phyloP scores from a whole-genome alignment of 2,329 filamentous ascomycete species.

The Aureobasidium mangrovei region DNA sequence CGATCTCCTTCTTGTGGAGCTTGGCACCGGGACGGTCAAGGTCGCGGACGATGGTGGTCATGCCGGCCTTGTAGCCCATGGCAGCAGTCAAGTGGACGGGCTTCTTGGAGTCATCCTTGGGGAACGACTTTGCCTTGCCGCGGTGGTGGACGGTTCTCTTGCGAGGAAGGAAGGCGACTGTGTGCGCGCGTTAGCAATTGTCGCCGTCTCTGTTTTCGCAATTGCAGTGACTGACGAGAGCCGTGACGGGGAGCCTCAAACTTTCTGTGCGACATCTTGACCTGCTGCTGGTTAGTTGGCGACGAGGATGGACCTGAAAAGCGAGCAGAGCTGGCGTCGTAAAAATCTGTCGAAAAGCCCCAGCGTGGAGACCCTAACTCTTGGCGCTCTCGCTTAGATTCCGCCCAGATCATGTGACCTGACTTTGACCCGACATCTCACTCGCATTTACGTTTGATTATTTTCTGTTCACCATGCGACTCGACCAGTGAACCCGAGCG shows the following conservation, averaged over 20 bases:
- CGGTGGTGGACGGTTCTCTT: conserved; percentile 92
- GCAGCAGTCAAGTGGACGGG: conserved; percentile 95
- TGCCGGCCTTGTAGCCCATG: conserved; percentile 99
- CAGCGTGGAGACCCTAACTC: background rate
- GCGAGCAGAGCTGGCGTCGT: background rate
- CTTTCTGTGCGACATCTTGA: conserved; percentile 52
- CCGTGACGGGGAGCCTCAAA: conserved; percentile 91
- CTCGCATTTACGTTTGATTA: too few species aligned
- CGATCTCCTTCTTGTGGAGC: conserved; percentile 98
- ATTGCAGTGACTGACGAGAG: conserved; percentile 24
- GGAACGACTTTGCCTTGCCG: conserved; percentile 99
- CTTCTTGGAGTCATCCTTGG: conserved; percentile 99
- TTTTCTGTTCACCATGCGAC: too few species aligned
- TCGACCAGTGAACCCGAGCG: too few species aligned
- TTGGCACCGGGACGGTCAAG: conserved; percentile 98
- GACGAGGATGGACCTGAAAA: conserved; percentile 5
- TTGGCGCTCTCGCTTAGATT: conserved; percentile 10
- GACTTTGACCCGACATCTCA: too few species aligned
- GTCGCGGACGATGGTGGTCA: conserved; percentile 99
- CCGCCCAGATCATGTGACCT: background rate
- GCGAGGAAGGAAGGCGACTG: conserved; percentile 41
- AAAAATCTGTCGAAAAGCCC: conserved; percentile 10
- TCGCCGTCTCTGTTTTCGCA: background rate
- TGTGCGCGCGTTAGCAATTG: conserved; percentile 8
- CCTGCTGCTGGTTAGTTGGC: conserved; percentile 14